These are phyloP conservation scores for Penicillium tannophilum DNA, from an alignment of 495 filamentous ascomycete species.

Conservation along the genomic window DNA sequence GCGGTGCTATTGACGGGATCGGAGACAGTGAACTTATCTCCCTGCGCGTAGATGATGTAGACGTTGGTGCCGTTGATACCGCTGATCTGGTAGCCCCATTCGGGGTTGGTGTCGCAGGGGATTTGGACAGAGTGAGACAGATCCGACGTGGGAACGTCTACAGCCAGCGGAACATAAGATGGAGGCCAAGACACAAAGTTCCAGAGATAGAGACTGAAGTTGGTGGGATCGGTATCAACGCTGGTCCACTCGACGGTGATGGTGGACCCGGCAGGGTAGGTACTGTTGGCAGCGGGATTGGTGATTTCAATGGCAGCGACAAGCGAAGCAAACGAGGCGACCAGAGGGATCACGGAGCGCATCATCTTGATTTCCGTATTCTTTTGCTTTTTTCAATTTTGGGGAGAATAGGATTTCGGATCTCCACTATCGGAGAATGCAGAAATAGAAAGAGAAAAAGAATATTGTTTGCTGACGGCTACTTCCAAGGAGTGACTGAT, in stretches of 20 bases:
- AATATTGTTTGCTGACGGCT: background rate
- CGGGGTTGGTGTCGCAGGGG: slow-evolving; percentile 41
- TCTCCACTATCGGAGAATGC: background rate
- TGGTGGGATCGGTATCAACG: slow-evolving; percentile 48
- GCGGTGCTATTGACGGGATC: background rate
- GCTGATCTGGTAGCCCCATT: slow-evolving; percentile 50
- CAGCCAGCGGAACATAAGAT: slow-evolving; percentile 39
- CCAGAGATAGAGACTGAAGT: slow-evolving; percentile 48
- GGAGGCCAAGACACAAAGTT: slow-evolving; percentile 55
- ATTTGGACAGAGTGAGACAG: slow-evolving; percentile 34
- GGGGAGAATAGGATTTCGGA: background rate
- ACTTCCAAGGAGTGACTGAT: background rate
- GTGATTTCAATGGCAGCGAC: slow-evolving; percentile 27
- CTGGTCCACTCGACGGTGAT: slow-evolving; percentile 40
- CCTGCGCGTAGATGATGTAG: slow-evolving; percentile 52
- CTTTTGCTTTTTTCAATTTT: background rate
- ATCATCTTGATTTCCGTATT: background rate
- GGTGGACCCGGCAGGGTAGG: slow-evolving; percentile 38
- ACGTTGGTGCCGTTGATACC: slow-evolving; percentile 53
- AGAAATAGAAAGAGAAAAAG: background rate
- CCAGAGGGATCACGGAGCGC: background rate
- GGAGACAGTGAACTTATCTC: slow-evolving; percentile 40
- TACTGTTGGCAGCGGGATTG: slow-evolving; percentile 27
- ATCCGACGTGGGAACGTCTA: slow-evolving; percentile 34
- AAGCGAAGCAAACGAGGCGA: slow-evolving; percentile 10